phyloP scores from a whole-genome alignment of 306 rosid species.

The Rubus idaeus region DNA sequence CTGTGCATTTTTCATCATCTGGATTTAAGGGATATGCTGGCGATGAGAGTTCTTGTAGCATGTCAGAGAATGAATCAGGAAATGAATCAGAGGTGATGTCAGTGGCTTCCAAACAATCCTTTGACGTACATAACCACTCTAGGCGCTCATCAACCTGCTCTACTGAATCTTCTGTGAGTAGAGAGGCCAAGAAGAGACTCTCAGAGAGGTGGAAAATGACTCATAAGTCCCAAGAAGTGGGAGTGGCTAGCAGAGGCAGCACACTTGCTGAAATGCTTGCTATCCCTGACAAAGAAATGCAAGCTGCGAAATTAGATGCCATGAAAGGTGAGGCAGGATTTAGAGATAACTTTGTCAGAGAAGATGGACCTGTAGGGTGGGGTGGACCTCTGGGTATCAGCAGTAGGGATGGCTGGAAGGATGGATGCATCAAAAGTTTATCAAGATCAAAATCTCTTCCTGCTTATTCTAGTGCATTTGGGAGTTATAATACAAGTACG shows the following conservation, averaged over 20 bases:
- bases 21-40: slow-evolving; percentile 59
- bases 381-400: slow-evolving; percentile 90
- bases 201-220: slow-evolving; percentile 88
- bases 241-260: slow-evolving; percentile 59
- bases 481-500: slow-evolving; percentile 50
- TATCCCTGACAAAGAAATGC: slow-evolving; percentile 54
- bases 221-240: slow-evolving; percentile 56
- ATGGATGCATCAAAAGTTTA: slow-evolving; percentile 50
- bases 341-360: slow-evolving; percentile 36
- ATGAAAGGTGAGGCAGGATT: slow-evolving; percentile 37
- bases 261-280: slow-evolving; percentile 98
- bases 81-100: slow-evolving; percentile 49
- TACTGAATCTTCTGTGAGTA: slow-evolving; percentile 66
- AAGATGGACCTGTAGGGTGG: slow-evolving; percentile 40
- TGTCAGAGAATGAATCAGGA: slow-evolving; percentile 66
- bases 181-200: slow-evolving; percentile 93
- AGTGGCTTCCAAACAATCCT: slow-evolving; percentile 40
- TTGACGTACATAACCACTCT: slow-evolving; percentile 40
- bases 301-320: slow-evolving; percentile 35
- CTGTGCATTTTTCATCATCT: slow-evolving; percentile 44
- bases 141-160: slow-evolving; percentile 52
- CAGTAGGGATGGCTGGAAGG: slow-evolving; percentile 98
- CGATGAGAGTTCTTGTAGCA: slow-evolving; percentile 61
- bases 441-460: slow-evolving; percentile 90
- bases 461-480: slow-evolving; percentile 64